These are phyloP conservation scores for Salicornia ramosissima DNA, from an alignment of 148 eudicot genomes.

Conservation along the genomic window DNA sequence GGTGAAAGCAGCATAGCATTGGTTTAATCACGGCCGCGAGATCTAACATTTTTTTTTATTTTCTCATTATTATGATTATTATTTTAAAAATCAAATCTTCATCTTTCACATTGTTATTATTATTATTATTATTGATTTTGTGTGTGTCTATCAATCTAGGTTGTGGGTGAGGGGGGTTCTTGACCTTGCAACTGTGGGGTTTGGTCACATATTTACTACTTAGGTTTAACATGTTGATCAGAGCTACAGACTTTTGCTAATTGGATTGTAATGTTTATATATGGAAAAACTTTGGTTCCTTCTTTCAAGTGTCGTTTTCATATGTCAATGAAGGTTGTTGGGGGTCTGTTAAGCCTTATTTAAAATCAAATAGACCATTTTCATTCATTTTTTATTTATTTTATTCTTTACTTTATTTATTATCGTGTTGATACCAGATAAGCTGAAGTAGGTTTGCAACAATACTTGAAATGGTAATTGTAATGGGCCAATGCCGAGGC, in stretches of 20 bases:
- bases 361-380: conserved; percentile 13
- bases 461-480: background rate
- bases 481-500: background rate
- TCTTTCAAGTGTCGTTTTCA: conserved; percentile 22
- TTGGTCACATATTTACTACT: conserved; percentile 27
- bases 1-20: conserved; percentile 94
- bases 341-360: conserved; percentile 21
- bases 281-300: conserved; percentile 14
- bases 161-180: conserved; percentile 21
- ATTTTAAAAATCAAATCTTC: too few species aligned
- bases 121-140: conserved; percentile 5
- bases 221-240: conserved; percentile 30
- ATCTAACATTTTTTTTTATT: conserved; percentile 33
- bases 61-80: too few species aligned
- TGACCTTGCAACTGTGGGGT: conserved; percentile 25
- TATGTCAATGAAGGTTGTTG: conserved; percentile 29
- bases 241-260: conserved; percentile 36
- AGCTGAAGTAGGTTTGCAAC: conserved; percentile 15
- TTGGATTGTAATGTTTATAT: conserved; percentile 44
- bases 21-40: conserved; percentile 44
- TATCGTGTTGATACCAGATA: background rate
- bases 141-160: conserved; percentile 23
- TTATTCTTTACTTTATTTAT: too few species aligned
- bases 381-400: background rate
- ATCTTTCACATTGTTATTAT: conserved; percentile 21